A percentile compares a stretch with the other conserved stretches of the same genome.
These are phyloP conservation scores for Dictyostelium citrinum DNA, from an alignment of 78 protist species.

Conservation along the genomic window DNA sequence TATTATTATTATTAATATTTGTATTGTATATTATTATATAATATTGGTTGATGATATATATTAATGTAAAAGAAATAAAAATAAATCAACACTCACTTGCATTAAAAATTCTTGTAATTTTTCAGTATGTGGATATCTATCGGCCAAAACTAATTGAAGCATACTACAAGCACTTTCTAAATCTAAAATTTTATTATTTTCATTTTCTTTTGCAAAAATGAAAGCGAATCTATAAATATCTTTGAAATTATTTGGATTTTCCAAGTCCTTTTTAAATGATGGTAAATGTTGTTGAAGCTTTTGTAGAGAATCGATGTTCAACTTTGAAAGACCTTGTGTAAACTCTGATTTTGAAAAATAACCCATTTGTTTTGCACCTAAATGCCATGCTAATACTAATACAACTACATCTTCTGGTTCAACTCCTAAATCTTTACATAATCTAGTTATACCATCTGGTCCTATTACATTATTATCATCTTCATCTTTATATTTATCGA, in stretches of 20 bases:
- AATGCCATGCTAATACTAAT: slow-evolving; percentile 72
- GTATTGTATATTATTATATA: no score
- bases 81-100: neutral
- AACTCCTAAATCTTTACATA: slow-evolving; percentile 53
- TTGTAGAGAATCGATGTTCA: slow-evolving; percentile 48
- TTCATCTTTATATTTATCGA: slow-evolving; percentile 47
- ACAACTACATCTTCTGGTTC: slow-evolving; percentile 68
- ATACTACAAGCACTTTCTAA: slow-evolving; percentile 56
- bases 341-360: slow-evolving; percentile 48
- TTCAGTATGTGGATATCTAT: slow-evolving; percentile 60
- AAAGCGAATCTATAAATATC: slow-evolving; percentile 75
- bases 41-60: no score
- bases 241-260: slow-evolving; percentile 22
- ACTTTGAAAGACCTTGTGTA: slow-evolving; percentile 32
- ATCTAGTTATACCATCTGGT: slow-evolving; percentile 63
- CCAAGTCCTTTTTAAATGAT: slow-evolving; percentile 55
- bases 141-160: slow-evolving; percentile 25
- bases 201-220: slow-evolving; percentile 55
- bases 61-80: neutral
- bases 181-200: slow-evolving; percentile 50
- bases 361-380: slow-evolving; percentile 71
- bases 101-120: slow-evolving; percentile 30
- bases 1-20: no score
- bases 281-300: slow-evolving; percentile 45
- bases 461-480: slow-evolving; percentile 40